These are phyloP conservation scores for Cystobasidium pallidum DNA, from an alignment of 1,284 basidiomycete genomes.

Conservation along the genomic window DNA sequence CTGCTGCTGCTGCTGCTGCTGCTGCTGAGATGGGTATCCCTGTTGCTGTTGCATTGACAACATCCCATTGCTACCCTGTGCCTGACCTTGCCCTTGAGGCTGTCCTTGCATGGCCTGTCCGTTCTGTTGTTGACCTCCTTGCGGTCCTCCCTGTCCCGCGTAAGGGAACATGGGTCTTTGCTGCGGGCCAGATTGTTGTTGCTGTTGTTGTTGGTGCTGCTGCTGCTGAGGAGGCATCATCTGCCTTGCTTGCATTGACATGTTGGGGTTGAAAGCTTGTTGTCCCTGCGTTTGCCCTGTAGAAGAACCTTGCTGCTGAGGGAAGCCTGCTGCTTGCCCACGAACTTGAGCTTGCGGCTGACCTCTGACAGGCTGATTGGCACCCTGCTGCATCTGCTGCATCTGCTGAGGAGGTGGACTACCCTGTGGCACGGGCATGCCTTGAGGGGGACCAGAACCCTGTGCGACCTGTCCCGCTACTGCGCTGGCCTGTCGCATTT, in stretches of 20 bases:
- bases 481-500: slow-evolving; percentile 22
- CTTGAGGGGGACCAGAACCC: not conserved
- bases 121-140: not conserved
- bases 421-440: slow-evolving; percentile 1
- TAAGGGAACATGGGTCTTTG: slow-evolving; percentile 32
- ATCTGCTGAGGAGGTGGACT: slow-evolving; percentile 17
- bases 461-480: not conserved
- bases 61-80: too few species aligned
- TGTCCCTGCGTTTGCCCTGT: slow-evolving; percentile 4
- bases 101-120: slow-evolving; percentile 1
- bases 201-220: slow-evolving; percentile 3
- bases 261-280: slow-evolving; percentile 18
- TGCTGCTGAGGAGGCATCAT: slow-evolving; percentile 23
- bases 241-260: slow-evolving; percentile 14
- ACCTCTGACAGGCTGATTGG: not conserved
- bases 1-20: slow-evolving; percentile 32
- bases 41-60: slow-evolving; percentile 5
- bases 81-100: too few species aligned
- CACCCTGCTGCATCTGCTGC: not conserved
- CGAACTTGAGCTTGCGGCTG: not conserved
- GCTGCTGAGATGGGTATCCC: not conserved
- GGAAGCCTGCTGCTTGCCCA: not conserved
- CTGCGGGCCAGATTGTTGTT: not conserved
- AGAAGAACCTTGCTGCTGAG: slow-evolving; percentile 25
- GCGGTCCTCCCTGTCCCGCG: slow-evolving; percentile 10